phyloP scores from a whole-genome alignment of 2,329 filamentous ascomycete genomes.

The Aspergillus sergii region DNA sequence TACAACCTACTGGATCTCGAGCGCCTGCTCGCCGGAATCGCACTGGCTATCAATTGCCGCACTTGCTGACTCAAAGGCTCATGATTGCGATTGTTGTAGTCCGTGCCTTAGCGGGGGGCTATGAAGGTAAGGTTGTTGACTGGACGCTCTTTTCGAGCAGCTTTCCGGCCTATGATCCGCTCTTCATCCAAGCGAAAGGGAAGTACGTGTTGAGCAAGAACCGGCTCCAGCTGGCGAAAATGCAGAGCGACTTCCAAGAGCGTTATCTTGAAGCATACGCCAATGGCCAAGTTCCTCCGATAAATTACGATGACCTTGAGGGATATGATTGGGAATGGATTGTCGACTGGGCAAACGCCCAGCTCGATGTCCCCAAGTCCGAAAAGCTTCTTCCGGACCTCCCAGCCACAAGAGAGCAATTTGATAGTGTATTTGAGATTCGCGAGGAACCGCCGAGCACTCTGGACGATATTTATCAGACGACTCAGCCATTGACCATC shows the following conservation, averaged over 20 bases:
- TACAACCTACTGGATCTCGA: slow-evolving; percentile 7
- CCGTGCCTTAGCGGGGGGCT: slow-evolving; percentile 48
- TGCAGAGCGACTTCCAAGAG: slow-evolving; percentile 51
- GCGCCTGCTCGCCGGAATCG: slow-evolving; percentile 28
- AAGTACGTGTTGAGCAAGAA: slow-evolving; percentile 40
- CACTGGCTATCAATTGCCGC: slow-evolving; percentile 26
- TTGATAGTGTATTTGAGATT: slow-evolving; percentile 46
- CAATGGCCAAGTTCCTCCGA: slow-evolving; percentile 43
- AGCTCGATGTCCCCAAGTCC: slow-evolving; percentile 43
- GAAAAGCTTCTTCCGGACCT: slow-evolving; percentile 45
- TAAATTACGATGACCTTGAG: slow-evolving; percentile 48
- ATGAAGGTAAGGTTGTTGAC: slow-evolving; percentile 46
- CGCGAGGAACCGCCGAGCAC: slow-evolving; percentile 35
- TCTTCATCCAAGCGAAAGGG: slow-evolving; percentile 43
- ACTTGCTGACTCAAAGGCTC: slow-evolving; percentile 36
- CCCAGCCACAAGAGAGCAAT: slow-evolving; percentile 46
- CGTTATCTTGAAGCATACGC: slow-evolving; percentile 50
- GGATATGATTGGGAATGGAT: slow-evolving; percentile 51
- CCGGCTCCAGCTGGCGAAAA: slow-evolving; percentile 43
- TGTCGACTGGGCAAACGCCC: slow-evolving; percentile 49
- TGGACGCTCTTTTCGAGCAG: slow-evolving; percentile 47
- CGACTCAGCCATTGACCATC: slow-evolving; percentile 33
- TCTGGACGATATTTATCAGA: slow-evolving; percentile 41
- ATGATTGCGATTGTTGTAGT: slow-evolving; percentile 48
- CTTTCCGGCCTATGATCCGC: slow-evolving; percentile 44